A percentile compares a stretch with the other conserved stretches of the same genome.
phyloP scores from a whole-genome alignment of 148 eudicot genomes.

The Chenopodium suecicum region DNA sequence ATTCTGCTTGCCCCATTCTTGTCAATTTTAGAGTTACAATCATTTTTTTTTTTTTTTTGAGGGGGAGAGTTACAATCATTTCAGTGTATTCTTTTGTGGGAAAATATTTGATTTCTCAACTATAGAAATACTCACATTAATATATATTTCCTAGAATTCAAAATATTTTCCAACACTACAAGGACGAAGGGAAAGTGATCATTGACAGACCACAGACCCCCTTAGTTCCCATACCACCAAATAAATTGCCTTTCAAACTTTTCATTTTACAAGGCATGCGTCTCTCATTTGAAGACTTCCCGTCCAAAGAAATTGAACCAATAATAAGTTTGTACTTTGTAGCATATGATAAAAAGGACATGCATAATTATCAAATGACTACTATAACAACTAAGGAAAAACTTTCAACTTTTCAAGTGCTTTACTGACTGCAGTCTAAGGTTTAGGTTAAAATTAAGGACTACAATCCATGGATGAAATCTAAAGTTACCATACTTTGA shows the following conservation, averaged over 20 bases:
- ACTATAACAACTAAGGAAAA: not conserved
- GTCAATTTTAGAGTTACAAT: not conserved
- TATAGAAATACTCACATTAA: not conserved
- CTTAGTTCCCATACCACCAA: not conserved
- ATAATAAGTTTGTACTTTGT: no score
- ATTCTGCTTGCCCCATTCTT: not conserved
- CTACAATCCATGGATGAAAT: not conserved
- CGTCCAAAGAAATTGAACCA: not conserved
- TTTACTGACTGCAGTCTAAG: not conserved
- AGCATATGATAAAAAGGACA: not conserved
- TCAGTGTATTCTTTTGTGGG: not conserved
- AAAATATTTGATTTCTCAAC: not conserved
- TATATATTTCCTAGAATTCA: not conserved
- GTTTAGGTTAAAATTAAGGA: not conserved
- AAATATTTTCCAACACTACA: not conserved
- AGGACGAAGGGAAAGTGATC: not conserved
- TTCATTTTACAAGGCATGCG: not conserved
- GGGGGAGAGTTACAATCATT: not conserved
- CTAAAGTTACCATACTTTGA: not conserved
- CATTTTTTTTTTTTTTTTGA: not conserved
- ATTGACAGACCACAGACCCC: not conserved
- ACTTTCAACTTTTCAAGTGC: not conserved
- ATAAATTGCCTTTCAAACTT: not conserved
- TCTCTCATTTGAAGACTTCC: not conserved
- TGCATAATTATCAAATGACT: not conserved